Base-by-base conservation (phyloP, 495 filamentous ascomycete genomes). In the Penicillium dipodomyicola region DNA sequence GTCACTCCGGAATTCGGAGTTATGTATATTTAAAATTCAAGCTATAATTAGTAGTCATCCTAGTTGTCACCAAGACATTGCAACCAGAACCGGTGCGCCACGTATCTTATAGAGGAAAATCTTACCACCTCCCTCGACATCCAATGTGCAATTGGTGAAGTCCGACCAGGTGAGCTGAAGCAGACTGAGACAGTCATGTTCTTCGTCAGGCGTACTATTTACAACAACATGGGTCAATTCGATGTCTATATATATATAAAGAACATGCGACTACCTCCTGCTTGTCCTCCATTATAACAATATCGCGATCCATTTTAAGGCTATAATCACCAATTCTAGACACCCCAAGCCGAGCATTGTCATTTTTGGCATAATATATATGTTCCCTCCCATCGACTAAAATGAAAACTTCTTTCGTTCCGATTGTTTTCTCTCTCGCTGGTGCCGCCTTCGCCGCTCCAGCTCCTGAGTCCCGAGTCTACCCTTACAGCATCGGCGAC, bases 401-500 rank as follows among this genome's bases (percentile, higher is more conserved):
- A 51, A 51, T 51, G 48, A 51, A 40, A 22, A n/a, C 32, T 27
- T 39, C 22, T 40, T 51, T 39, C 14, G 1, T 27, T 39, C 11
- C 33, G 2, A 20, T 40, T 23, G 48, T 22, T 17, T 1, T 51
- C 14, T 51, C 48, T 6, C 20, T 51, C 22, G 48, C 48, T 2
- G 19, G 32, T 15, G 19, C 33, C 11, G 20, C 32, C 48, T 40
- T 27, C 19, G 33, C 48, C 3, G 14, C 33, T 27, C 48, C 48
- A 2, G 20, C 33, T 5, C 7, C 33, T 4, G 33, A 29, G 19
- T 8, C 29, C 19, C 17, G 11, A 40, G 4, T 10, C 12, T 51
- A 35, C 17, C 48, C 48, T 5, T 51, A 51, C 33, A 51, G 48
- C 32, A 35, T 51, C 12, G 48, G 17, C 33, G 10, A 11, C 33